A percentile compares a stretch with the other conserved stretches of the same genome.
These are phyloP conservation scores for Coemansia reversa DNA, from an alignment of 192 early-diverging fungal species.

Conservation along the genomic window DNA sequence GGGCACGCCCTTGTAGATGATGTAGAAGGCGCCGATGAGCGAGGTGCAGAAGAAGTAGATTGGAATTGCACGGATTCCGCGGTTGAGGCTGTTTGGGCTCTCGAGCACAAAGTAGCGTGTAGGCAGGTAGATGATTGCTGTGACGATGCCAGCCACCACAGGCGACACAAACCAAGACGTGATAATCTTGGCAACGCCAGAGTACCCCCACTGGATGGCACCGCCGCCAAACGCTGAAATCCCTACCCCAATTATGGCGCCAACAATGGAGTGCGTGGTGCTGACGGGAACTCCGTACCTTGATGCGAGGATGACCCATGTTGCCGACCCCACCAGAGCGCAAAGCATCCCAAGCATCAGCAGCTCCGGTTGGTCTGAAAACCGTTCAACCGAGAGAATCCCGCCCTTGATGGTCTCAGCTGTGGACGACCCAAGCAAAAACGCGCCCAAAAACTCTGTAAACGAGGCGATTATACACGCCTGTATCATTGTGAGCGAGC, in stretches of 20 bases:
- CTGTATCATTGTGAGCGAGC: constrained; percentile 71
- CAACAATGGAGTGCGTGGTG: constrained; percentile 83
- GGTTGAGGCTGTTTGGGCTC: constrained; percentile 62
- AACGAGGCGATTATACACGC: constrained; percentile 78
- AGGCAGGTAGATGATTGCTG: constrained; percentile 63
- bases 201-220: constrained; percentile 64
- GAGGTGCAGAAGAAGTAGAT: constrained; percentile 69
- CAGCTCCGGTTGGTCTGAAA: constrained; percentile 63
- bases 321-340: constrained; percentile 71
- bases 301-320: constrained; percentile 73
- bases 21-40: constrained; percentile 65
- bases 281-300: constrained; percentile 69
- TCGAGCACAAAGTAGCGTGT: constrained; percentile 65
- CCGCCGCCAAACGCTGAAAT: constrained; percentile 67
- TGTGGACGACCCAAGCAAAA: constrained; percentile 69
- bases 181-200: constrained; percentile 60
- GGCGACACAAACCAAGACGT: constrained; percentile 79
- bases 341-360: constrained; percentile 86
- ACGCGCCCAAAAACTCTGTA: constrained; percentile 77
- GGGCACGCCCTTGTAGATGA: constrained; percentile 70
- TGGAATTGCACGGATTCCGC: constrained; percentile 67
- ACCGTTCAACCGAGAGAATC: constrained; percentile 61
- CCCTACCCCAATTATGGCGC: constrained; percentile 72
- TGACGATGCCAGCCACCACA: constrained; percentile 62
- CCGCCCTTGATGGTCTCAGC: constrained; percentile 80